Evolutionary conservation across 2,329 filamentous ascomycete species (phyloP), one percentile per base, ranked within the genome.

Genomic region (Pseudovirgaria hyperparasitica): DNA sequence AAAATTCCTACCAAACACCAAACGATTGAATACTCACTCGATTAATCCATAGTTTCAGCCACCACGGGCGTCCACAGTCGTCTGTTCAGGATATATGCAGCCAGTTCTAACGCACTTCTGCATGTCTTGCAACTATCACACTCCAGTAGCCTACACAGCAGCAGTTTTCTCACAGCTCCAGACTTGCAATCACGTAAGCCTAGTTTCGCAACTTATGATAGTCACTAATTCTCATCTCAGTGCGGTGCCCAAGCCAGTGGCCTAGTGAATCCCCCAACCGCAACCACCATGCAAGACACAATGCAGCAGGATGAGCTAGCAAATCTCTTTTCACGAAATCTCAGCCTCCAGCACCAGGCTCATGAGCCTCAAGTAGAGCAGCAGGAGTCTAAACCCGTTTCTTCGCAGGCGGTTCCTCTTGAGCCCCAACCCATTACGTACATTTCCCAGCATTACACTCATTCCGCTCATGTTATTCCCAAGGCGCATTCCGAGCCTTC

Each of bases 391-490:
- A 60, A 55, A 25, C 48, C 41, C 29, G 42, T 42, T 28, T 41
- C 33, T 35, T 34, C 26, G 30, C 31, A 26, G 35, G 7, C 18
- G 8, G 11, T 17, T 6, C 24, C 26, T 6, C 20, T 15, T 10
- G 39, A 31, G 29, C 44, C 41, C 22, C 50, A 63, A 28, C 57
- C 64, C 13, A 76, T 82, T 36, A 63, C 69, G 35, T 92, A 90
- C 58, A 72, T 81, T 40, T 80, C 81, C 7, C 76, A 82, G 45
- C 84, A 92, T 52, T 92, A 92, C 52, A 77, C 78, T 37, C 82
- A 86, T 47, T 84, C 82, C 6, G 63, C 77, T 23, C 82, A 92
- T 48, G 48, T 76, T 34, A 38, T 40, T 11, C 41, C 41, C 6
- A 46, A 42, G 26, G 39, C 36, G 37, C 39, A 43, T 16, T 9